Conservation (phyloP, 495 filamentous ascomycete species). For the Bacidia rubella region DNA sequence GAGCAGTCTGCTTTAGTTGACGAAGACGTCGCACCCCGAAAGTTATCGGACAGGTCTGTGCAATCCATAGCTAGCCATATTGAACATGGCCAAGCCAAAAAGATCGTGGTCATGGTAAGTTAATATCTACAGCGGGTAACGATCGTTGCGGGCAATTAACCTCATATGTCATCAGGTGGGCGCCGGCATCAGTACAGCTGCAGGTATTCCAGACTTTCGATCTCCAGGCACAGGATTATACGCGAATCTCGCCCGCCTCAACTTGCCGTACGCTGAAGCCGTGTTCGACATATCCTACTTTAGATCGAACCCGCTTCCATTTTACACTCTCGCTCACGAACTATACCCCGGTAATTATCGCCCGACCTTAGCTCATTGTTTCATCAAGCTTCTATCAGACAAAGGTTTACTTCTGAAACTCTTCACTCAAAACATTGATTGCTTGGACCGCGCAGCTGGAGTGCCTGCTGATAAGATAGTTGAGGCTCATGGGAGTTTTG, state of each 20-base stretch:
- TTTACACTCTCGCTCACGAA: slow-evolving; percentile 83
- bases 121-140: no score
- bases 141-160: no score
- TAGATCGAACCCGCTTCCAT: slow-evolving; percentile 66
- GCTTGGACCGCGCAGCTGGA: slow-evolving; percentile 77
- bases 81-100: slow-evolving; percentile 46
- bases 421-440: slow-evolving; percentile 97
- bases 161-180: not conserved
- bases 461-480: slow-evolving; percentile 69
- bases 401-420: slow-evolving; percentile 69
- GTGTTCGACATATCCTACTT: slow-evolving; percentile 83
- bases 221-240: slow-evolving; percentile 80
- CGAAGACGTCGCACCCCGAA: slow-evolving; percentile 48
- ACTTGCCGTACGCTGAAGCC: slow-evolving; percentile 66
- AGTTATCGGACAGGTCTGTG: slow-evolving; percentile 52
- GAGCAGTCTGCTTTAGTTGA: slow-evolving; percentile 50
- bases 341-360: slow-evolving; percentile 84
- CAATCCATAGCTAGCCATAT: slow-evolving; percentile 65
- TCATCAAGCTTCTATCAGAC: slow-evolving; percentile 59
- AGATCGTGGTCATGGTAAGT: slow-evolving; percentile 64
- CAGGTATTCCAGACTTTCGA: slow-evolving; percentile 83
- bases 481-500: slow-evolving; percentile 93
- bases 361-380: slow-evolving; percentile 72
- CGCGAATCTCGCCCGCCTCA: slow-evolving; percentile 69
- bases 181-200: slow-evolving; percentile 50